phyloP scores from a whole-genome alignment of 1,284 basidiomycete genomes.

The Rhodotorula sp. region DNA sequence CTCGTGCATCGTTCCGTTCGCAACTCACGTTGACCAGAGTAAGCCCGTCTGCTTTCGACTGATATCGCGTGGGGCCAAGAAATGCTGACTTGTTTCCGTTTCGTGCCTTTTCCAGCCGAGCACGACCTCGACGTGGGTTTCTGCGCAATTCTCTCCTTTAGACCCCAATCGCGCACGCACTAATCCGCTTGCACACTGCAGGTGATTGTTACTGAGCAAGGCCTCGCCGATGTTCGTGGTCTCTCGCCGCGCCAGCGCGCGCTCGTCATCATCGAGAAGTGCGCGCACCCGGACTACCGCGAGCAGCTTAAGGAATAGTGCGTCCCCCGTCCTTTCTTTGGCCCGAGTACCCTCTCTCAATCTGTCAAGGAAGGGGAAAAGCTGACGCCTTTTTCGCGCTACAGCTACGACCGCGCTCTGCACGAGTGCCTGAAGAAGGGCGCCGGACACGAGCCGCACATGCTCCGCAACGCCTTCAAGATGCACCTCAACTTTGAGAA shows the following conservation, averaged over 20 bases:
- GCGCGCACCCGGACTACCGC: slow-evolving; percentile 55
- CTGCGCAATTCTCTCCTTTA: background rate
- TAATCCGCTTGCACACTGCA: slow-evolving; percentile 28
- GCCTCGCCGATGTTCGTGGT: slow-evolving; percentile 57
- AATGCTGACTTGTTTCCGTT: background rate
- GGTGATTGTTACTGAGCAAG: slow-evolving; percentile 50
- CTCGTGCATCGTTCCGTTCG: slow-evolving; percentile 55
- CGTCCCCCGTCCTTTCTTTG: background rate
- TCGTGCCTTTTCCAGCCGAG: background rate
- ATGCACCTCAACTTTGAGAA: slow-evolving; percentile 37
- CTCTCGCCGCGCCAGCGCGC: slow-evolving; percentile 57
- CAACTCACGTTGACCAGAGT: slow-evolving; percentile 56
- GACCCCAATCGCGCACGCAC: slow-evolving; percentile 19
- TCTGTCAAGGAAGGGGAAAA: accelerated
- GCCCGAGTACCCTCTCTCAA: too few relatives aligned
- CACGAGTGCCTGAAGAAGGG: slow-evolving; percentile 55
- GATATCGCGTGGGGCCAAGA: too few relatives aligned
- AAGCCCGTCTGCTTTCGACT: background rate
- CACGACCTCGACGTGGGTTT: slow-evolving; percentile 10
- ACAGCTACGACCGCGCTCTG: slow-evolving; percentile 53
- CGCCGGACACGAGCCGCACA: slow-evolving; percentile 57
- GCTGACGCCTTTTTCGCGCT: background rate
- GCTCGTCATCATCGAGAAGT: slow-evolving; percentile 54
- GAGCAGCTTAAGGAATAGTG: slow-evolving; percentile 54
- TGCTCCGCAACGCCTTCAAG: slow-evolving; percentile 48